A percentile compares a stretch with the other conserved stretches of the same genome.
These are phyloP conservation scores for Metschnikowia arizonensis DNA, from an alignment of 805 yeast genomes.

Conservation along the genomic window DNA sequence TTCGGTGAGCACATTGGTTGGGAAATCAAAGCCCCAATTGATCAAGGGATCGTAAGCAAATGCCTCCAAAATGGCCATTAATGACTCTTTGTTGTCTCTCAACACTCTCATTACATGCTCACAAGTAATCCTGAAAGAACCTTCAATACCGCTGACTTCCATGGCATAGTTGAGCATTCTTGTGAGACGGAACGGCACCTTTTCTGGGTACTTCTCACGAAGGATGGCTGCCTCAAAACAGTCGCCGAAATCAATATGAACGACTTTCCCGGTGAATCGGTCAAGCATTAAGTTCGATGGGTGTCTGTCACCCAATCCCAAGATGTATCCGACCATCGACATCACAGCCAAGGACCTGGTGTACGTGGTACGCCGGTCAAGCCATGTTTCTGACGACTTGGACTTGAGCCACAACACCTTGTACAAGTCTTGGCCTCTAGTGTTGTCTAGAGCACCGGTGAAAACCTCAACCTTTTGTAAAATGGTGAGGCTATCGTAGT, in stretches of 20 bases:
- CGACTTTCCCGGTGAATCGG: slow-evolving; percentile 88
- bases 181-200: slow-evolving; percentile 94
- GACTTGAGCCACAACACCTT: slow-evolving; percentile 95
- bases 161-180: slow-evolving; percentile 96
- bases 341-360: slow-evolving; percentile 94
- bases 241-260: slow-evolving; percentile 98
- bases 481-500: slow-evolving; percentile 83
- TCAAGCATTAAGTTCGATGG: slow-evolving; percentile 96
- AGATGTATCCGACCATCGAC: slow-evolving; percentile 98
- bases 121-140: slow-evolving; percentile 92
- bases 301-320: slow-evolving; percentile 96
- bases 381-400: slow-evolving; percentile 95
- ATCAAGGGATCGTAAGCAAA: slow-evolving; percentile 98
- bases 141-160: slow-evolving; percentile 99
- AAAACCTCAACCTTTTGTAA: slow-evolving; percentile 95
- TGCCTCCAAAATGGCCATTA: slow-evolving; percentile 97
- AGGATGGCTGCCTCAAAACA: slow-evolving; percentile 97
- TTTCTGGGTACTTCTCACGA: slow-evolving; percentile 96
- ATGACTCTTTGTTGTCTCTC: slow-evolving; percentile 89
- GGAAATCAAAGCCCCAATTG: slow-evolving; percentile 97
- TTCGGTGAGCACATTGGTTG: slow-evolving; percentile 71
- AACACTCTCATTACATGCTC: slow-evolving; percentile 96
- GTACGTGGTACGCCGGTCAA: slow-evolving; percentile 93
- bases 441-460: slow-evolving; percentile 90
- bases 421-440: slow-evolving; percentile 93